phyloP scores from a whole-genome alignment of 2,329 filamentous ascomycete genomes.

The Fusarium buharicum region DNA sequence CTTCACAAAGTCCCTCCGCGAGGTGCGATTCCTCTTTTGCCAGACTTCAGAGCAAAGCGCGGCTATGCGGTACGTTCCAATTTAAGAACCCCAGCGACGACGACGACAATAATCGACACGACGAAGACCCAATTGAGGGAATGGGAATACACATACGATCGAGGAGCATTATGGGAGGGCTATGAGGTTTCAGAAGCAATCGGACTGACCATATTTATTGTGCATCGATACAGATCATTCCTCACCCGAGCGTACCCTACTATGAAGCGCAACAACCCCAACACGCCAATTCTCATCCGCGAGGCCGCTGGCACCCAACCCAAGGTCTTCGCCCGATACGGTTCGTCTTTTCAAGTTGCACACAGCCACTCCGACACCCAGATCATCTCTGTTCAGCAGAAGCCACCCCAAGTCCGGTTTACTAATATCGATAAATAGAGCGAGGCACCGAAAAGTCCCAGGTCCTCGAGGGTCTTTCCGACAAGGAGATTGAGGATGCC shows the following conservation, averaged over 20 bases:
- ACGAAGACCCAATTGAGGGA: constrained; percentile 29
- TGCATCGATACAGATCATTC: constrained; percentile 73
- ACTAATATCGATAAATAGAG: constrained; percentile 52
- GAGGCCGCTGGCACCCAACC: constrained; percentile 88
- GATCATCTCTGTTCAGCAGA: neutral
- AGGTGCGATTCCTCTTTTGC: constrained; percentile 97
- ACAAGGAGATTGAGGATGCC: constrained; percentile 70
- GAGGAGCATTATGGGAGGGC: neutral
- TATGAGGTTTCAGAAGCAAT: neutral
- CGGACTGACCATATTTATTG: constrained; percentile 26
- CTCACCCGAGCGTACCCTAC: constrained; percentile 91
- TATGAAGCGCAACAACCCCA: constrained; percentile 99
- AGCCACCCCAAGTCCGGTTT: neutral
- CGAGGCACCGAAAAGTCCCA: constrained; percentile 67
- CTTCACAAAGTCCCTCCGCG: constrained; percentile 88
- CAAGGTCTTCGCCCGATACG: constrained; percentile 91
- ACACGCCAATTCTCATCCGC: constrained; percentile 92
- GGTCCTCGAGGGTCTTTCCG: constrained; percentile 67
- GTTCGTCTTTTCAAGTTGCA: constrained; percentile 58
- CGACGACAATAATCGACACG: constrained; percentile 5
- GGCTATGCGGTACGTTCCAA: constrained; percentile 76
- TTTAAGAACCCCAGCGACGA: neutral
- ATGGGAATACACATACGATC: neutral
- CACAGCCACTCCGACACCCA: neutral
- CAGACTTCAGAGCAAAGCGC: constrained; percentile 93